These are phyloP conservation scores for Amniculicola lignicola DNA, from an alignment of 495 filamentous ascomycete genomes.

Conservation along the genomic window DNA sequence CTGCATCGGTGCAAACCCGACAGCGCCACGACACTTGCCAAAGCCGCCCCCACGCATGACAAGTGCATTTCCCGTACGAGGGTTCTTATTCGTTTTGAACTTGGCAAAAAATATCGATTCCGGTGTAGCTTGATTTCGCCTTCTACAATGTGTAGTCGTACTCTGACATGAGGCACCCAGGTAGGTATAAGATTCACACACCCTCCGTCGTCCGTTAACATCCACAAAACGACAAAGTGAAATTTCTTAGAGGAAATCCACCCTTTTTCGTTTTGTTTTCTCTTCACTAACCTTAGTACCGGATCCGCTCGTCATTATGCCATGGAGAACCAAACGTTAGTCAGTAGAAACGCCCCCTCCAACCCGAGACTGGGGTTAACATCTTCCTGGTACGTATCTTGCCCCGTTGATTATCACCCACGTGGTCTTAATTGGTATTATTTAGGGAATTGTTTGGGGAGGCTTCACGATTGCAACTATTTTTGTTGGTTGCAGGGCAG, in stretches of 20 bases:
- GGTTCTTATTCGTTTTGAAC: too few relatives aligned
- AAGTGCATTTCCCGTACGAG: too few relatives aligned
- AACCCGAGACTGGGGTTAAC: not conserved
- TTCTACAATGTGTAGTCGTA: too few relatives aligned
- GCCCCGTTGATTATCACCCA: not conserved
- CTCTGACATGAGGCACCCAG: too few relatives aligned
- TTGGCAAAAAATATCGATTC: too few relatives aligned
- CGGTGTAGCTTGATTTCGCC: too few relatives aligned
- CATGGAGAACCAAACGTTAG: not conserved
- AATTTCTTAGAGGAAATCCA: not conserved
- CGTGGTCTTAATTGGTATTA: not conserved
- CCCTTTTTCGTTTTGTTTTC: not conserved
- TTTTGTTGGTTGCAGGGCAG: not conserved
- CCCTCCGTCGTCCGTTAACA: too few relatives aligned
- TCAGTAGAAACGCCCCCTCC: not conserved
- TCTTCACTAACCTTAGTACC: not conserved
- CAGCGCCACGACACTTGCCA: too few relatives aligned
- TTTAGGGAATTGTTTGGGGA: constrained; percentile 10
- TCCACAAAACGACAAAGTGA: not conserved
- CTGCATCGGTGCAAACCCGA: too few relatives aligned
- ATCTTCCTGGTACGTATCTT: not conserved
- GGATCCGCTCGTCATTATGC: not conserved
- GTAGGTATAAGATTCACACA: too few relatives aligned
- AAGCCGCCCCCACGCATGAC: too few relatives aligned
- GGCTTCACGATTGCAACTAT: constrained; percentile 9